Conservation (phyloP, 208 protist genomes). For the Acanthamoeba lenticulata region DNA sequence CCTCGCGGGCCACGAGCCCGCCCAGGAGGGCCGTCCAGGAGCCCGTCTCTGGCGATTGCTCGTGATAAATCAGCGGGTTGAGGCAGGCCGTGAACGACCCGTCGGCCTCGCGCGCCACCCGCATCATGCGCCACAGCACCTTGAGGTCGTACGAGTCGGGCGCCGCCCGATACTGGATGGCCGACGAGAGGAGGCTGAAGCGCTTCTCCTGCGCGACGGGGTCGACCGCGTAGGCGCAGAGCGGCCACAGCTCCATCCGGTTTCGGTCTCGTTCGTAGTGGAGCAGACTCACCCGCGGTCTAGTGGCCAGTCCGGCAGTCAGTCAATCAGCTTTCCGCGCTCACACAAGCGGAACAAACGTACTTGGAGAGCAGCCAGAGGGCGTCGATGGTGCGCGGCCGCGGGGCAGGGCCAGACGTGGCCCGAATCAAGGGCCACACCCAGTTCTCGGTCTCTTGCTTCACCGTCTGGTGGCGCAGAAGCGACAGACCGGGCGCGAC, state of each 20-base stretch:
- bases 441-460: neutral
- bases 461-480: neutral
- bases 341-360: neutral
- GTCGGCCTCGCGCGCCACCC: neutral
- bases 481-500: neutral
- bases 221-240: neutral
- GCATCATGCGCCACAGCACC: constrained; percentile 2
- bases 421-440: neutral
- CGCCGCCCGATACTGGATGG: neutral
- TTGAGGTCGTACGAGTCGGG: neutral
- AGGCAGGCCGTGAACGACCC: constrained; percentile 3
- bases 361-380: constrained; percentile 16
- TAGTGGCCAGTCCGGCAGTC: neutral
- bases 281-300: neutral
- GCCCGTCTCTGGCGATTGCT: neutral
- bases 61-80: constrained; percentile 37
- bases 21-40: constrained; percentile 3
- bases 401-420: neutral
- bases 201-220: neutral
- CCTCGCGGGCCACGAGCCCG: neutral
- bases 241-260: neutral
- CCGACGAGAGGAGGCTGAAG: neutral
- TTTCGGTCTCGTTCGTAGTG: neutral
- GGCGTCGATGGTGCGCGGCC: neutral
- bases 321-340: too few relatives aligned